Evolutionary conservation across 257 asterid species (phyloP), one percentile per base, ranked within the genome.

Genomic region (Orobanche coerulescens): DNA sequence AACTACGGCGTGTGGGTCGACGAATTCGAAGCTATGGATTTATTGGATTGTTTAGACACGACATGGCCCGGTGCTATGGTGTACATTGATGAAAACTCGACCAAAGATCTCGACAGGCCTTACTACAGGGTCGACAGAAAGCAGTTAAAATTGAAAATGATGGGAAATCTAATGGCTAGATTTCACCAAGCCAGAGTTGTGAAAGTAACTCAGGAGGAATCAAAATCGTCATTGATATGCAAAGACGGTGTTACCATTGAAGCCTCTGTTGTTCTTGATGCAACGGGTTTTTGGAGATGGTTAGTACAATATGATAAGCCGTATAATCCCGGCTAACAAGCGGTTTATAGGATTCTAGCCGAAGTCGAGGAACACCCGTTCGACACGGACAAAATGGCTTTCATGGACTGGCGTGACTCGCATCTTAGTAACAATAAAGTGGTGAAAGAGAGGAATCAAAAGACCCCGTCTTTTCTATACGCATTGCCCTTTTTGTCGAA

Each of bases 1-100:
- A 93, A 89, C 50, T 93, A 93, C 75, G 99, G 97, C 42, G 99
- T 93, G 30, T 93, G 97, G 99, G 97, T 93, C 42, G 99, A 93
- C 77, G 99, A 93, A 65, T 93, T 93, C 62, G 99, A 93, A 76
- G 95, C 97, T 66, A 88, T 93, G 96, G 97, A 86, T 74, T 79
- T 93, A 77, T 67, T 93, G 71, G 99, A 93, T 79, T 93, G 99
- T 68, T 76, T 93, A 43, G 99, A 93, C 77, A 79, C 92, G 0
- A 93, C 96, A 0, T 93, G 99, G 99, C 76, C 97, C 1, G 92
- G 97, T 20, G 97, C 99, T 42, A 66, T 65, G 37, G 99, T 93
- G 19, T 75, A 73, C 64, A 74, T 89, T 5, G 76, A 84, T 49
- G 97, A 93, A 1, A 64, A 80, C 18, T 71, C 81, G 15, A 71